Conservation (phyloP, 2,329 filamentous ascomycete genomes). For the Aspergillus sp. region DNA sequence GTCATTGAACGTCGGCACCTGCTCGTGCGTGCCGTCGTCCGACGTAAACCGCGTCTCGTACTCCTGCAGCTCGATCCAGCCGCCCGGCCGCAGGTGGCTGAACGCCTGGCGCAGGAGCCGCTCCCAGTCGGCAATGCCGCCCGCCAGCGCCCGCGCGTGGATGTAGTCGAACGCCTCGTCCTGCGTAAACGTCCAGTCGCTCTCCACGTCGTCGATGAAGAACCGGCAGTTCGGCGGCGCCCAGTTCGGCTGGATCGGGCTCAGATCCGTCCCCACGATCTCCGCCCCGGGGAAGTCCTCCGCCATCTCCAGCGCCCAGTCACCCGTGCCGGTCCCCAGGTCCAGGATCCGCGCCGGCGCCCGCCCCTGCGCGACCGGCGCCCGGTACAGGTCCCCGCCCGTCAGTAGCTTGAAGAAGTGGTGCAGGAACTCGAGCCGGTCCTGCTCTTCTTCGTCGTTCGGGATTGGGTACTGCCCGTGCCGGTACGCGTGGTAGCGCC, state of each 20-base stretch:
- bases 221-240: conserved; percentile 44
- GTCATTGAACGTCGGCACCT: conserved; percentile 16
- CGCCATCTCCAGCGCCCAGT: conserved; percentile 37
- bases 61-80: conserved; percentile 30
- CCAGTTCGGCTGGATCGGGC: conserved; percentile 26
- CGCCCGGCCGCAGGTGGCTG: conserved; percentile 24
- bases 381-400: conserved; percentile 29
- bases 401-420: conserved; percentile 28
- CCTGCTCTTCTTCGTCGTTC: conserved; percentile 38
- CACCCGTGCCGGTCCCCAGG: conserved; percentile 25
- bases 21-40: conserved; percentile 23
- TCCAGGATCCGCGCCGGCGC: conserved; percentile 20
- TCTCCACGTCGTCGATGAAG: conserved; percentile 37
- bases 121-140: conserved; percentile 28
- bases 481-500: conserved; percentile 36
- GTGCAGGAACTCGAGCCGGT: conserved; percentile 33
- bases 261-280: conserved; percentile 28
- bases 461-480: conserved; percentile 34
- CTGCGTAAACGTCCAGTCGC: conserved; percentile 31
- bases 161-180: conserved; percentile 32
- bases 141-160: conserved; percentile 27
- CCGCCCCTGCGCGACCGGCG: conserved; percentile 21
- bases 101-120: conserved; percentile 22
- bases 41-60: conserved; percentile 20
- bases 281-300: conserved; percentile 27